phyloP scores from a whole-genome alignment of 2,329 filamentous ascomycete genomes.

The Ophiognomonia clavigignenti-juglandacearum region DNA sequence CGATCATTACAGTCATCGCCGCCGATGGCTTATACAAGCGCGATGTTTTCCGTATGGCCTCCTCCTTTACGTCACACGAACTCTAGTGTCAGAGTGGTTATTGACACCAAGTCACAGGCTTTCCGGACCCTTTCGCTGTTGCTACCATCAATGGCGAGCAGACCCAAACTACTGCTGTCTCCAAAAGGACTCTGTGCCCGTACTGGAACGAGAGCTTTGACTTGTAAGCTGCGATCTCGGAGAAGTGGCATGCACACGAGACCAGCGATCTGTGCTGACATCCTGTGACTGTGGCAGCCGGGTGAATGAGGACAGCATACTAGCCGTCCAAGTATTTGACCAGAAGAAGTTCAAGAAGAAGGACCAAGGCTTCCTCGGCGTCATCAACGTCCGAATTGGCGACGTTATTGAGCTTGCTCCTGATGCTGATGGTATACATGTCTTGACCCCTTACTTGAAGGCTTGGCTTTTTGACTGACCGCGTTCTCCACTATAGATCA shows the following conservation, averaged over 20 bases:
- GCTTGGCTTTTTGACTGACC: conserved; percentile 23
- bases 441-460: conserved; percentile 15
- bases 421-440: conserved; percentile 73
- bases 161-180: conserved; percentile 95
- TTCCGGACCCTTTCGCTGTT: conserved; percentile 96
- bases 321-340: conserved; percentile 97
- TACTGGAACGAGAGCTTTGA: conserved; percentile 99
- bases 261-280: conserved; percentile 11
- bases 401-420: conserved; percentile 88
- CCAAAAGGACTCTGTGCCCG: conserved; percentile 96
- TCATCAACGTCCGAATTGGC: conserved; percentile 94
- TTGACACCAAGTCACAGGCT: conserved; percentile 55
- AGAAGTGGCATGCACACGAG: not conserved
- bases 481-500: conserved; percentile 63
- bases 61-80: not conserved
- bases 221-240: conserved; percentile 61
- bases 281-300: conserved; percentile 60
- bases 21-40: conserved; percentile 98
- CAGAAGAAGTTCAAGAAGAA: conserved; percentile 99
- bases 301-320: conserved; percentile 90
- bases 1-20: conserved; percentile 71
- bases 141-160: conserved; percentile 97
- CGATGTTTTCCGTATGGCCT: conserved; percentile 90
- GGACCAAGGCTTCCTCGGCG: conserved; percentile 96
- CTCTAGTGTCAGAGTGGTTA: conserved; percentile 10